These are phyloP conservation scores for Schoenoplectus triqueter DNA, from an alignment of 202 grass and related monocot genomes.

Conservation along the genomic window DNA sequence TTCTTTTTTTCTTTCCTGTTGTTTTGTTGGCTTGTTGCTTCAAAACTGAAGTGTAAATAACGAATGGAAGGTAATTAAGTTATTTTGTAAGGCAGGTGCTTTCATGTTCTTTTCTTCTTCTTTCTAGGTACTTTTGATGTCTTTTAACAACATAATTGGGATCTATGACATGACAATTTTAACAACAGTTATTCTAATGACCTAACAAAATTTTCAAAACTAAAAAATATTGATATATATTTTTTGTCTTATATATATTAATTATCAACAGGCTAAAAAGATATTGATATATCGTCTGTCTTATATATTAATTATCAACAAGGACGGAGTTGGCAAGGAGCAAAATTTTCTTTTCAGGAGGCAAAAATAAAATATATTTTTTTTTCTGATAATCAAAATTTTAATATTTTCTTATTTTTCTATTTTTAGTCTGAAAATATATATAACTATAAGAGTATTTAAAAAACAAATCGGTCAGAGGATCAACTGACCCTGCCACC, in stretches of 20 bases:
- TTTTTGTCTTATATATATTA: too few relatives aligned
- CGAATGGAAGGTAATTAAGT: slow-evolving; percentile 29
- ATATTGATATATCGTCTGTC: neutral
- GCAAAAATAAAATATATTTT: too few relatives aligned
- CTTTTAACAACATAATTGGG: slow-evolving; percentile 39
- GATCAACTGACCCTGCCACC: too few relatives aligned
- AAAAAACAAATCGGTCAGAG: too few relatives aligned
- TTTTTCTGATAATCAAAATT: too few relatives aligned
- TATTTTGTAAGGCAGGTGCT: slow-evolving; percentile 33
- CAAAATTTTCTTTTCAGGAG: too few relatives aligned
- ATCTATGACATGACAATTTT: neutral
- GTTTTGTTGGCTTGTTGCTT: slow-evolving; percentile 15
- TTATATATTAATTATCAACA: too few relatives aligned
- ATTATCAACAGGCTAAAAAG: too few relatives aligned
- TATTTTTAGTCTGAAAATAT: too few relatives aligned
- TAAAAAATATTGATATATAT: neutral
- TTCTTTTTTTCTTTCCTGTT: neutral
- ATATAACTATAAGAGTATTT: too few relatives aligned
- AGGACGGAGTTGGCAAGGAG: too few relatives aligned
- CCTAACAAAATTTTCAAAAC: neutral
- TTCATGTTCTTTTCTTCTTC: neutral
- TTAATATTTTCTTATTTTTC: too few relatives aligned
- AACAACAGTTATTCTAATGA: neutral
- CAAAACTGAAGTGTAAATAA: slow-evolving; percentile 36
- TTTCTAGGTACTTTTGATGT: slow-evolving; percentile 15